phyloP scores from a whole-genome alignment of 2,329 filamentous ascomycete genomes.

The Trichoderma sp. region DNA sequence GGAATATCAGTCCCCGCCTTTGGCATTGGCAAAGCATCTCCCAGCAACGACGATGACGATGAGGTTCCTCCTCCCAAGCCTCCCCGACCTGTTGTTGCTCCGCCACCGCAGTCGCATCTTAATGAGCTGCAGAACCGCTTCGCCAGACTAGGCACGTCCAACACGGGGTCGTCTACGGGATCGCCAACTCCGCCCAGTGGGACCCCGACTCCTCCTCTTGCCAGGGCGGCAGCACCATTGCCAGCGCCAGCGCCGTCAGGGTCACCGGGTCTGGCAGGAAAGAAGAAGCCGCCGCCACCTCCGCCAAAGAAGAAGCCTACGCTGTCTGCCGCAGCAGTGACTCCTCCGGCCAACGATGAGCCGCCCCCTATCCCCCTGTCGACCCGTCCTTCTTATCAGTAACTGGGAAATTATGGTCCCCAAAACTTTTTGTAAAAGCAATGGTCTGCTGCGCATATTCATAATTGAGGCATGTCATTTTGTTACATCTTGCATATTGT shows the following conservation, averaged over 20 bases:
- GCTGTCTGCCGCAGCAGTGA: constrained; percentile 36
- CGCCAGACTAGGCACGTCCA: constrained; percentile 52
- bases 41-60: constrained; percentile 33
- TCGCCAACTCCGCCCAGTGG: constrained; percentile 40
- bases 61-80: constrained; percentile 36
- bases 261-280: constrained; percentile 39
- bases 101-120: constrained; percentile 50
- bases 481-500: not conserved
- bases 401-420: not conserved
- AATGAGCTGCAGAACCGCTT: constrained; percentile 72
- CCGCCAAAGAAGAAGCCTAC: constrained; percentile 58
- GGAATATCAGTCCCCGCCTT: constrained; percentile 80
- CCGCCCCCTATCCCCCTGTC: constrained; percentile 59
- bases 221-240: constrained; percentile 60
- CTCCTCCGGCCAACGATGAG: constrained; percentile 33
- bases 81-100: constrained; percentile 32
- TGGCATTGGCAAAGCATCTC: constrained; percentile 62
- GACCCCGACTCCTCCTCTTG: constrained; percentile 65
- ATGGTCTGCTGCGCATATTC: not conserved
- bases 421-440: not conserved
- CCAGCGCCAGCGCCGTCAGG: constrained; percentile 27
- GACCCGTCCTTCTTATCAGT: constrained; percentile 53
- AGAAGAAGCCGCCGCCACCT: constrained; percentile 59
- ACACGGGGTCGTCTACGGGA: constrained; percentile 33
- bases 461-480: not conserved